Conservation (phyloP, 106 monocot species). For the Posidonia australis region DNA sequence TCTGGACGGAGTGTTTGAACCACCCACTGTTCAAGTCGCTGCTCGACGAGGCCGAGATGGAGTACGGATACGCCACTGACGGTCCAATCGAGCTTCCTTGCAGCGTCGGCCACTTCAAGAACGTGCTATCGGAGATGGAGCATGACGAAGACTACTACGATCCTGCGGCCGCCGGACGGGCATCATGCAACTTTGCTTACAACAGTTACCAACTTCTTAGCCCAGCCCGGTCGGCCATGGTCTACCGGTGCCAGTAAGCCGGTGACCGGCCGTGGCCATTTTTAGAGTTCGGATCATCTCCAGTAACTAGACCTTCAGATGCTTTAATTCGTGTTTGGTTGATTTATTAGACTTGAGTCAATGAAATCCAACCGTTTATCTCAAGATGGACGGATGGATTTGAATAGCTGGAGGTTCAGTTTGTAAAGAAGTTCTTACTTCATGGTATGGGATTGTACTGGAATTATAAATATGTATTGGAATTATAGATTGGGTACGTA, state of each 20-base stretch:
- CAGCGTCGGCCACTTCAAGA: constrained; percentile 15
- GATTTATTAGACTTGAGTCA: no score
- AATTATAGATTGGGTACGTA: no score
- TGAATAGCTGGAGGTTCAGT: no score
- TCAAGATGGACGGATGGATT: no score
- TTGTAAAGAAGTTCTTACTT: no score
- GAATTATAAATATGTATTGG: no score
- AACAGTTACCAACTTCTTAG: constrained; percentile 1
- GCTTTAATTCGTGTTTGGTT: no score
- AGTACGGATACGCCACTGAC: constrained; percentile 18
- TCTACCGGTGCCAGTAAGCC: not conserved
- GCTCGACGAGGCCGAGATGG: constrained; percentile 26
- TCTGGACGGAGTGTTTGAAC: constrained; percentile 23
- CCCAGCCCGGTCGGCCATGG: not conserved
- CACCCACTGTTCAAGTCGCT: constrained; percentile 22
- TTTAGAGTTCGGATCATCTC: no score
- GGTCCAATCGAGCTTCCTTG: constrained; percentile 21
- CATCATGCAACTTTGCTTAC: not conserved
- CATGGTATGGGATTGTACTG: no score
- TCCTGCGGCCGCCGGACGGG: not conserved
- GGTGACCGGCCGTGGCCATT: no score
- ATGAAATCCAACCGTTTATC: no score
- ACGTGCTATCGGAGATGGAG: constrained; percentile 21
- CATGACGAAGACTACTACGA: not conserved
- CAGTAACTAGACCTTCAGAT: no score